Evolutionary conservation across 1,284 basidiomycete genomes (phyloP), one percentile per base, ranked within the genome.

Genomic region (Puccinia sorghi): DNA sequence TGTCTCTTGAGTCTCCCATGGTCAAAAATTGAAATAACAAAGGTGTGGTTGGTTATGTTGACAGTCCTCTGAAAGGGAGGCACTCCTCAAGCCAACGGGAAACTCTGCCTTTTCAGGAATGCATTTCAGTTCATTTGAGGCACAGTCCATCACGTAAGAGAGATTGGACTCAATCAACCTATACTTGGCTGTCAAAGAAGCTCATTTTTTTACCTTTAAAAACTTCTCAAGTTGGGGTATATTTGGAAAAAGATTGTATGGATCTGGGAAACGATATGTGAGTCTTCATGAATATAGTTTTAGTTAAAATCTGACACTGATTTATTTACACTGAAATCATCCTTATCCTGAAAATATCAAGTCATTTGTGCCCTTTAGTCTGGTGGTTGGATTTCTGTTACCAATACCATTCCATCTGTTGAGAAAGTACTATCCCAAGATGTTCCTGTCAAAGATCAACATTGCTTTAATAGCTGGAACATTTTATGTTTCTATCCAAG

Each of bases 121-220:
- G 50, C 76, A 78, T 50, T 41, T 78, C 50, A 56, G 56, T 54
- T 78, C 76, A 43, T 78, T 78, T 72, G 67, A 78, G 59, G 66
- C 76, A 37, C 76, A 78, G 48, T 70, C 76, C 50, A 63, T 78
- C 43, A 78, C 67, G 76, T 72, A 27, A 37, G 76, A 22, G 43
- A 37, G 76, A 20, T 37, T 0, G 37, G 20, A 46, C 1, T 46
- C n/a, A 22, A 64, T 46, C 12, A 46, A 12, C 6, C 6, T n/a
- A 43, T 20, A 25, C 17, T 32, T 5, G 32, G 4, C 25, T 8
- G 15, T 8, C 12, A 25, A 25, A 25, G 3, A 11, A 64, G 7
- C 25, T 7, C 12, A 22, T 12, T 6, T 64, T 43, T 41, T 64
- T 64, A 1, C 9, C 25, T 4, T 25, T 61, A 5, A 6, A n/a